A percentile compares a stretch with the other conserved stretches of the same genome.
These are phyloP conservation scores for Colletotrichum sp. DNA, from an alignment of 2,329 filamentous ascomycete genomes.

Conservation along the genomic window DNA sequence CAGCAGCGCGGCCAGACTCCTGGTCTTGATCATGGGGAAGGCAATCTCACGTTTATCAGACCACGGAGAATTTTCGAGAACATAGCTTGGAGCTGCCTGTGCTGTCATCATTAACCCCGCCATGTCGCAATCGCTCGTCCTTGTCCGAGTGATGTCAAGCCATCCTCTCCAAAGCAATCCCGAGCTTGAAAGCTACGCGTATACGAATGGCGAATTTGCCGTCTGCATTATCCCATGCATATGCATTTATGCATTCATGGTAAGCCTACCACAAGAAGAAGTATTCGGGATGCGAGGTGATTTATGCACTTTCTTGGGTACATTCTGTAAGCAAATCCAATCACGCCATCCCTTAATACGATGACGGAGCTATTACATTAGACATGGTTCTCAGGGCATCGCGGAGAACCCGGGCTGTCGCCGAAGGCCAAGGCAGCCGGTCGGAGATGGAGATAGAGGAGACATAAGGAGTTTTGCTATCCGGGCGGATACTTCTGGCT, in stretches of 20 bases:
- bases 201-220: background rate
- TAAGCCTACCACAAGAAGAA: background rate
- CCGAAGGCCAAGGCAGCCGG: background rate
- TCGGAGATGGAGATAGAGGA: too few species aligned
- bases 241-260: background rate
- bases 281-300: background rate
- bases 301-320: background rate
- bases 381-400: background rate
- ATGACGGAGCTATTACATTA: background rate
- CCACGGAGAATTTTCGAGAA: background rate
- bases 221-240: background rate
- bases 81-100: background rate
- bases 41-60: background rate
- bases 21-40: background rate
- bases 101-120: background rate
- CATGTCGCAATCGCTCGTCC: background rate
- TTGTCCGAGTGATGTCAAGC: background rate
- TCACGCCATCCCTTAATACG: background rate
- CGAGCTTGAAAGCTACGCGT: background rate
- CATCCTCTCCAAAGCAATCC: background rate
- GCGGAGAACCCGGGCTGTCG: background rate
- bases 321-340: background rate
- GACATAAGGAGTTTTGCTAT: too few species aligned
- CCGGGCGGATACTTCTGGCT: too few species aligned
- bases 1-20: background rate